Evolutionary conservation across 495 filamentous ascomycete genomes (phyloP), one percentile per base, ranked within the genome.

Genomic region (Trichoderma erinaceum): DNA sequence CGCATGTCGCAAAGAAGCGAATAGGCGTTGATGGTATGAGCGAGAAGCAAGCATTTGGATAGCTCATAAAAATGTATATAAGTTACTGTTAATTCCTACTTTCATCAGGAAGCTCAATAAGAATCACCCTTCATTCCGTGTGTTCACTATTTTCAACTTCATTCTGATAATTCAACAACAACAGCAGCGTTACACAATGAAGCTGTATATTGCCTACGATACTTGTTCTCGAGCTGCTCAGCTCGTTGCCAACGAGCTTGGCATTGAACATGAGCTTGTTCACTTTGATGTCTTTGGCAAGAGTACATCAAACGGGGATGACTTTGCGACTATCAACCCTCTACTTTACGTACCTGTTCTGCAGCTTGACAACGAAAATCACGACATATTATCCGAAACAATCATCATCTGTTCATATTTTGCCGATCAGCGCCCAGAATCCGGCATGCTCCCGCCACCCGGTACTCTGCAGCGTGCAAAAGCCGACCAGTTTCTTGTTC

Each of bases 381-480:
- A 35, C 3, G 27, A 27, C 25, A 21, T 61, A 12, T 35, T 61
- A 13, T 29, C 56, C 13, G 56, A 61, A 21, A 61, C 56, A 23
- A 61, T 61, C 4, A 25, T 61, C 25, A 61, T 61, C 27, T 27
- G 25, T 32, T 61, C 56, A 6, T 61, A 61, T 21, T 5, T 61
- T 11, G 56, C 56, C 25, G 56, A 61, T 25, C 56, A 29, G 10
- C 11, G 11, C 12, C 56, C 56, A 6, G 56, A 35, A 13, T 23
- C 27, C 4, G 56, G 56, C 56, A 12, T 61, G 25, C 27, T 32
- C 27, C 56, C 56, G 2, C 16, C 56, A 29, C 16, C 8, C 11
- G 56, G 56, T 25, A 61, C 56, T 13, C 56, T 61, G 25, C 23
- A 61, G 3, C 56, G 56, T 61, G 56, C 29, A 23, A 61, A 61